A percentile compares a stretch with the other conserved stretches of the same genome.
Conservation (phyloP, 2,329 filamentous ascomycete genomes). For the Trichoderma sp. region DNA sequence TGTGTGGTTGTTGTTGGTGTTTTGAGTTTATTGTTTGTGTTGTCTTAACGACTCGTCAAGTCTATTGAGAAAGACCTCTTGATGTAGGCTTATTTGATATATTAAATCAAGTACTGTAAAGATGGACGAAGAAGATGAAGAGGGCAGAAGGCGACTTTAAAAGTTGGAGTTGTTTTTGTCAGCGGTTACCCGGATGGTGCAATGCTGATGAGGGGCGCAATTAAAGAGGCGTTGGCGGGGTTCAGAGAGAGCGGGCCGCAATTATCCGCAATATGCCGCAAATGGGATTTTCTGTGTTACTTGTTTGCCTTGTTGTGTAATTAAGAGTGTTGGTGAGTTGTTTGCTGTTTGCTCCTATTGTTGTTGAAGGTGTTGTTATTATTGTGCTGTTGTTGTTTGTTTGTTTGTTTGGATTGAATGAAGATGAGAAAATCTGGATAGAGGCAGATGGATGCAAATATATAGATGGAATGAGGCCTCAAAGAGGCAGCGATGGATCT, state of each 20-base stretch:
- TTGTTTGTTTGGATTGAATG: not conserved
- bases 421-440: not conserved
- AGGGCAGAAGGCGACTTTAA: not conserved
- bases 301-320: not conserved
- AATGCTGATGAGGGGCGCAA: not conserved
- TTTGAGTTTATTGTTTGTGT: not conserved
- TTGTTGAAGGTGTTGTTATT: not conserved
- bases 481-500: not conserved
- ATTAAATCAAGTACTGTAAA: not conserved
- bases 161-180: not conserved
- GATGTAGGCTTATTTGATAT: not conserved
- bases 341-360: not conserved
- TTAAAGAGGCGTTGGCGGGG: not conserved
- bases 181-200: not conserved
- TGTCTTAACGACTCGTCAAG: not conserved
- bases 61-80: not conserved
- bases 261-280: conserved; percentile 12
- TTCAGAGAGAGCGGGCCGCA: conserved; percentile 6
- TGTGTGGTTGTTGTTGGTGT: not conserved
- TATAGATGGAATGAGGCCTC: not conserved
- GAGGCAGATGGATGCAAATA: not conserved
- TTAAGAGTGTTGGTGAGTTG: not conserved
- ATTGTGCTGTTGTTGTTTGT: not conserved
- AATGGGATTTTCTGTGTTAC: not conserved
- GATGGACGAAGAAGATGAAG: not conserved